Percentiles rank a stretch among this genome's conserved stretches.
These are phyloP conservation scores for Phytophthora pini DNA, from an alignment of 352 stramenopile species.

Conservation along the genomic window DNA sequence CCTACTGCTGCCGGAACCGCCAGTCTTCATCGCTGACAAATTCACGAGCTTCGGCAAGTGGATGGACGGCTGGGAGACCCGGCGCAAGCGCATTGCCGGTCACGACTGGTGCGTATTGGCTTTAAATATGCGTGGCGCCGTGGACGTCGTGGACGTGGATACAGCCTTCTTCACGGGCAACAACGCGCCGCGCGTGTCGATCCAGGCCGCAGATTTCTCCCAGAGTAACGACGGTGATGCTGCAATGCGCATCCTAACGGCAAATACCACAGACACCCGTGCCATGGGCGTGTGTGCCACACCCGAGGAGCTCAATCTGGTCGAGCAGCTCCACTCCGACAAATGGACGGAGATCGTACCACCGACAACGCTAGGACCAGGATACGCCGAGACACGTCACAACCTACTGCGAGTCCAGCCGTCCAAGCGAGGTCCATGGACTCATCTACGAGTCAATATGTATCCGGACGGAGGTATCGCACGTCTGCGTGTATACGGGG, in stretches of 20 bases:
- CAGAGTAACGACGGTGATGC: constrained; percentile 22
- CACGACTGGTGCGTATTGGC: constrained; percentile 94
- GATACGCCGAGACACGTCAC: constrained; percentile 88
- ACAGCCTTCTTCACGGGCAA: constrained; percentile 97
- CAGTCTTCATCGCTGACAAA: constrained; percentile 91
- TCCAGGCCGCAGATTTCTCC: constrained; percentile 79
- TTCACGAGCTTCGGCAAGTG: constrained; percentile 95
- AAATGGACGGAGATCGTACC: constrained; percentile 77
- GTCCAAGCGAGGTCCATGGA: constrained; percentile 62
- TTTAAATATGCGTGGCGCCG: constrained; percentile 74
- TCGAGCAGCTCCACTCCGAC: constrained; percentile 55
- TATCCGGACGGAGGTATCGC: constrained; percentile 94
- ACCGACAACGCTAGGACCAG: constrained; percentile 54
- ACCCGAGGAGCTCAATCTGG: constrained; percentile 45
- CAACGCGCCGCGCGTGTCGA: constrained; percentile 83
- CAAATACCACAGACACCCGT: constrained; percentile 48
- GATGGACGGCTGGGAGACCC: constrained; percentile 97
- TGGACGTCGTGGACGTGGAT: constrained; percentile 87
- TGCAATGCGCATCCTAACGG: constrained; percentile 51
- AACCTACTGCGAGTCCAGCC: constrained; percentile 77
- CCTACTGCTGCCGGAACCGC: constrained; percentile 73
- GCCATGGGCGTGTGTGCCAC: constrained; percentile 62
- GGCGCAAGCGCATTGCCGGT: constrained; percentile 84
- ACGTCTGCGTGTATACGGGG: constrained; percentile 85
- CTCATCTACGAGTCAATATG: constrained; percentile 93